phyloP scores from a whole-genome alignment of 1,284 basidiomycete genomes.

The Paramarasmius palmivorus region DNA sequence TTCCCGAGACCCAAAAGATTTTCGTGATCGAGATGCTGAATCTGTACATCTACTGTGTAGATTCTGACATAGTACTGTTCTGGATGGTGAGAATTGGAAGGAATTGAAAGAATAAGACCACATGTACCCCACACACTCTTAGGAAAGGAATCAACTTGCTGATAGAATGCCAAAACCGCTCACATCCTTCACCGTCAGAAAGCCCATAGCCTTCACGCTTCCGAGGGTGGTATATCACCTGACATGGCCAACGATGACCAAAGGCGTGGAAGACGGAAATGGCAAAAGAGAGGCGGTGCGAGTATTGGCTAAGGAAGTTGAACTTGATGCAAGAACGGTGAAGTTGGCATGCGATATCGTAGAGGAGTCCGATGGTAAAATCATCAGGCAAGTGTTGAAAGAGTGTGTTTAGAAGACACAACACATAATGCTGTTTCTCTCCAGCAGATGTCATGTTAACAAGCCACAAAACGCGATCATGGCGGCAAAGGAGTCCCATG shows the following conservation, averaged over 20 bases:
- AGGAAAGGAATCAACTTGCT: conserved; percentile 24
- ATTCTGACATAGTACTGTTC: conserved; percentile 22
- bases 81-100: background rate
- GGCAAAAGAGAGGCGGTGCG: conserved; percentile 23
- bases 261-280: conserved; percentile 34
- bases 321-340: conserved; percentile 26
- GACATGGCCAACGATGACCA: conserved; percentile 34
- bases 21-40: conserved; percentile 18
- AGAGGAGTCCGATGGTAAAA: conserved; percentile 25
- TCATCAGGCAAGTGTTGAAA: conserved; percentile 23
- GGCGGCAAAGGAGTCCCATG: conserved; percentile 21
- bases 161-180: conserved; percentile 33
- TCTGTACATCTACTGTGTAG: conserved; percentile 25
- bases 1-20: conserved; percentile 13
- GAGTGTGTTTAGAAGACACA: conserved; percentile 24
- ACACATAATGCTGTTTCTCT: conserved; percentile 29
- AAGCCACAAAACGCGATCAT: conserved; percentile 29
- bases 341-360: conserved; percentile 26
- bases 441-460: conserved; percentile 31
- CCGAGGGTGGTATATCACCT: conserved; percentile 30
- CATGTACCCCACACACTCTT: conserved; percentile 26
- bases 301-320: conserved; percentile 21
- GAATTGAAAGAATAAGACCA: background rate
- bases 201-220: conserved; percentile 29
- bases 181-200: conserved; percentile 35